Evolutionary conservation across 345 rosid genomes (phyloP).

Genomic region (Rhodomyrtus tomentosa): DNA sequence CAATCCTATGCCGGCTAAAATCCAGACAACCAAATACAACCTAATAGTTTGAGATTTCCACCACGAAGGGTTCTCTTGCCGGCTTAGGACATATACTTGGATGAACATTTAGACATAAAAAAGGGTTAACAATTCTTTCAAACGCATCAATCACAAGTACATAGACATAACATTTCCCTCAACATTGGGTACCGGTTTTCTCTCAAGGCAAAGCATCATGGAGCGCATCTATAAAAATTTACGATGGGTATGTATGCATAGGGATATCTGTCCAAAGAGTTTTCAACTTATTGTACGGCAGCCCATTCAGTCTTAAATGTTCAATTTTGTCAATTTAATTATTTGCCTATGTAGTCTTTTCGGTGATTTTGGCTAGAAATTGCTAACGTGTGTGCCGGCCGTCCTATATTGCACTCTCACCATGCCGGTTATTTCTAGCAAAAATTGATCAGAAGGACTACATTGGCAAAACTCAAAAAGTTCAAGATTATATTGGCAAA

Average conservation of each 20-base stretch:
- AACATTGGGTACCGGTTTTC: background rate
- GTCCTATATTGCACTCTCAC: background rate
- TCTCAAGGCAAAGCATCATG: background rate
- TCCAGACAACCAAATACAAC: too few relatives aligned
- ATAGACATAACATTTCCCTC: background rate
- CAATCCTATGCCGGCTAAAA: too few relatives aligned
- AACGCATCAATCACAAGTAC: background rate
- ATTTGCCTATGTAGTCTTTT: background rate
- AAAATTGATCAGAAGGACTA: background rate
- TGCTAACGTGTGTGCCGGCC: rapidly evolving
- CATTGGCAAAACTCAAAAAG: background rate
- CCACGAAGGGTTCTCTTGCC: background rate
- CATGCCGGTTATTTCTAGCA: background rate
- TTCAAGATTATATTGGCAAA: background rate
- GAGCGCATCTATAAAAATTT: background rate
- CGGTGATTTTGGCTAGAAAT: background rate
- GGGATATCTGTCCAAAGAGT: background rate
- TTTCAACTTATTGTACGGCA: rapidly evolving
- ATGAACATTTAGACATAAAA: background rate
- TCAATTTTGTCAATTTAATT: background rate
- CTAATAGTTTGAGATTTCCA: background rate
- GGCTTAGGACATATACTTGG: background rate
- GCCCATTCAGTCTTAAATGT: rapidly evolving
- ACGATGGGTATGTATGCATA: background rate
- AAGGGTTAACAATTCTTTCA: background rate